Conservation (phyloP, 2,329 filamentous ascomycete species). For the Phaeosphaeriaceae sp. region DNA sequence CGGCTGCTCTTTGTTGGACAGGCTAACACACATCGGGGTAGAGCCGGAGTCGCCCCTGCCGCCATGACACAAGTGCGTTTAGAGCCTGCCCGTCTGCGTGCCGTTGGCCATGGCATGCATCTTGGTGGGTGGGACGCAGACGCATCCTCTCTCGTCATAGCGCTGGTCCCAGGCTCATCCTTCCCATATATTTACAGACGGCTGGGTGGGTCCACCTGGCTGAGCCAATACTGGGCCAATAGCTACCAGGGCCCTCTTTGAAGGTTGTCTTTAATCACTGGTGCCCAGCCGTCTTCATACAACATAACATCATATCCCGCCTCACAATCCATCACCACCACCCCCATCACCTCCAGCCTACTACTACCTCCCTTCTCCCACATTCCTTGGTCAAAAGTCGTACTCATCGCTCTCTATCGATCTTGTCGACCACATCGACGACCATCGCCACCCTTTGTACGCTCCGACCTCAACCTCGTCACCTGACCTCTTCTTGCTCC, state of each 20-base stretch:
- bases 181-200: constrained; percentile 48
- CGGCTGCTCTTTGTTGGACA: constrained; percentile 32
- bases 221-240: constrained; percentile 33
- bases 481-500: constrained; percentile 22
- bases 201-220: constrained; percentile 21
- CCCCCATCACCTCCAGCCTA: constrained; percentile 15
- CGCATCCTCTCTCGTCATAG: constrained; percentile 48
- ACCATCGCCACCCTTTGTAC: constrained; percentile 13
- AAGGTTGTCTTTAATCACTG: constrained; percentile 38
- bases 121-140: constrained; percentile 38
- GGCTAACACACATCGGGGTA: constrained; percentile 21
- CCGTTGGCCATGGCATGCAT: constrained; percentile 34
- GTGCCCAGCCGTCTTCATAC: constrained; percentile 45
- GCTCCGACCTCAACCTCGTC: constrained; percentile 17
- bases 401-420: constrained; percentile 19
- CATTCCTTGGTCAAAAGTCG: constrained; percentile 31
- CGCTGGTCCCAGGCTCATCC: constrained; percentile 41
- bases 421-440: constrained; percentile 14
- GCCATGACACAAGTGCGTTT: constrained; percentile 30
- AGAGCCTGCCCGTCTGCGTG: constrained; percentile 30
- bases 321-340: constrained; percentile 30
- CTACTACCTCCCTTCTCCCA: constrained; percentile 23
- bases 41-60: constrained; percentile 24
- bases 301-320: constrained; percentile 48
- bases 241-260: constrained; percentile 19